Conservation (phyloP, 2,329 filamentous ascomycete species). For the Aspergillus ochraceus region DNA sequence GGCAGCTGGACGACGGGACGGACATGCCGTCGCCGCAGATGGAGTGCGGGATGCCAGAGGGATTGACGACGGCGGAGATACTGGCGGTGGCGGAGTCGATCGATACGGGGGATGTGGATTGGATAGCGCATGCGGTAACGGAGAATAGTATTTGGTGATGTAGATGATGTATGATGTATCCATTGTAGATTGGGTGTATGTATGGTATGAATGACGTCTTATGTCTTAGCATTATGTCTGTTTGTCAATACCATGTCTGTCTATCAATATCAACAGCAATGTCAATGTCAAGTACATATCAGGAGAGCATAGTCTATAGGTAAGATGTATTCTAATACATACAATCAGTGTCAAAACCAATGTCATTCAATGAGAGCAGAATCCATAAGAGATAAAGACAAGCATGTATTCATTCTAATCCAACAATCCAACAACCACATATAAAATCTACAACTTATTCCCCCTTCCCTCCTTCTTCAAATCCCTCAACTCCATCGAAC, state of each 20-base stretch:
- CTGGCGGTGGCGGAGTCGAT: constrained; percentile 52
- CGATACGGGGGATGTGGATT: constrained; percentile 46
- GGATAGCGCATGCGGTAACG: constrained; percentile 49
- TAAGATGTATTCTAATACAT: no score
- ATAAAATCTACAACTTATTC: background rate
- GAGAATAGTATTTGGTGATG: constrained; percentile 45
- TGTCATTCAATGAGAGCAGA: no score
- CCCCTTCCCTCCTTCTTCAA: background rate
- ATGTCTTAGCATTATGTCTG: no score
- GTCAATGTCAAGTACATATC: no score
- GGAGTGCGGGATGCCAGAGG: constrained; percentile 18
- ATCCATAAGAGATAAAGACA: no score
- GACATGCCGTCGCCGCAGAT: constrained; percentile 2
- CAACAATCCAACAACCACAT: background rate
- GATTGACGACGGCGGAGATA: constrained; percentile 49
- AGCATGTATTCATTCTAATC: no score
- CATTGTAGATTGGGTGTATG: background rate
- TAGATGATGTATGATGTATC: no score
- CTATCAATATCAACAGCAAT: no score
- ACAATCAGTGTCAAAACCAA: no score
- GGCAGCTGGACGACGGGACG: background rate
- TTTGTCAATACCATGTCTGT: no score
- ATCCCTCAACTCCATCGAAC: background rate
- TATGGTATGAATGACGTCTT: no score
- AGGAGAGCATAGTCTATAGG: no score